Percentiles rank a stretch among this genome's conserved stretches.
phyloP scores from a whole-genome alignment of 306 rosid species.

The Spatholobus suberectus region DNA sequence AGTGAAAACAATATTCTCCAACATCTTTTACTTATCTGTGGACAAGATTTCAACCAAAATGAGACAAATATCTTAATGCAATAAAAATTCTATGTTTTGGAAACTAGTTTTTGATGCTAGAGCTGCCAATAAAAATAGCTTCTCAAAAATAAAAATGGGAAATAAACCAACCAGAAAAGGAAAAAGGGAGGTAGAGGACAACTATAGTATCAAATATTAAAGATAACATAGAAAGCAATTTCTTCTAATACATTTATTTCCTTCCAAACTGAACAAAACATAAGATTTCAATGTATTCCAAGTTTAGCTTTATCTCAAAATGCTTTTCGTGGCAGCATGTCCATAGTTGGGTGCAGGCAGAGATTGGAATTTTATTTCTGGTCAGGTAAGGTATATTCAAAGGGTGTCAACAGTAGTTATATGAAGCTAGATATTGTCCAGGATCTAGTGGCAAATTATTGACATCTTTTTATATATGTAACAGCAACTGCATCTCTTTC shows the following conservation, averaged over 20 bases:
- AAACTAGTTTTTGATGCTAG: neutral
- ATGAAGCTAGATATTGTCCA: neutral
- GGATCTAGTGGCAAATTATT: neutral
- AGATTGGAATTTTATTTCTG: neutral
- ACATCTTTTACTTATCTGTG: neutral
- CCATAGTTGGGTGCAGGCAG: neutral
- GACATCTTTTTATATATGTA: neutral
- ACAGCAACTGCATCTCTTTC: neutral
- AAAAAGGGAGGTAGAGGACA: neutral
- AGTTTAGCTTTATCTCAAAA: neutral
- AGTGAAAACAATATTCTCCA: neutral
- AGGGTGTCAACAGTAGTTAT: neutral
- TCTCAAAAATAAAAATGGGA: neutral
- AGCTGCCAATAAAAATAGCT: neutral
- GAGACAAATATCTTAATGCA: neutral
- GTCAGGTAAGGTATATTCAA: neutral
- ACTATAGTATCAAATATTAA: constrained; percentile 4
- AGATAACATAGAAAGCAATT: constrained; percentile 18
- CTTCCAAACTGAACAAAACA: neutral
- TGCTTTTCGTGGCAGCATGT: neutral
- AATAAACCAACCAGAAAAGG: neutral
- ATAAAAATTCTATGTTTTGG: neutral
- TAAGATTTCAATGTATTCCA: neutral
- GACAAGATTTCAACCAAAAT: neutral
- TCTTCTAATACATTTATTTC: constrained; percentile 14